Evolutionary conservation across 179 eudicot genomes (phyloP).

Genomic region (Drosera spatulata): DNA sequence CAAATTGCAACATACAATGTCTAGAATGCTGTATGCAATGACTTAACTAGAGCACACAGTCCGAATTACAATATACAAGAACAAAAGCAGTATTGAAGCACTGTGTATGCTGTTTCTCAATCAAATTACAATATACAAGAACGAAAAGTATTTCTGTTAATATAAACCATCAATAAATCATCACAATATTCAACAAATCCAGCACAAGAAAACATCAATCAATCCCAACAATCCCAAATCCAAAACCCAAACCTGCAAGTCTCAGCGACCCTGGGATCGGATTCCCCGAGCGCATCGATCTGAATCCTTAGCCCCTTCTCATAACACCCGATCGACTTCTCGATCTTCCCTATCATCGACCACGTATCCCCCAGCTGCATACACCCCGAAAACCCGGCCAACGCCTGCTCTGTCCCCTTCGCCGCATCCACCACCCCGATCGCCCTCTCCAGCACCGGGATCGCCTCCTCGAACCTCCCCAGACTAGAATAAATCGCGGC

Average conservation of each 20-base stretch:
- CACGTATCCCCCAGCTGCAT: constrained; percentile 94
- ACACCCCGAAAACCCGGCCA: constrained; percentile 78
- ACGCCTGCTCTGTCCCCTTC: constrained; percentile 71
- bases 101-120: too few species aligned
- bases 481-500: constrained; percentile 87
- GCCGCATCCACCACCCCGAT: constrained; percentile 52
- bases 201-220: not conserved
- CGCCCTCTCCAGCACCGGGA: constrained; percentile 75
- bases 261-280: constrained; percentile 92
- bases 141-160: too few species aligned
- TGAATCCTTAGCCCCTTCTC: constrained; percentile 73
- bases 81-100: too few species aligned
- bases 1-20: too few species aligned
- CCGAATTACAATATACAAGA: too few species aligned
- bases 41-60: too few species aligned
- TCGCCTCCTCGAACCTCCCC: constrained; percentile 74
- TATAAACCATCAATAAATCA: not conserved
- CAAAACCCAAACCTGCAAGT: constrained; percentile 58
- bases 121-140: too few species aligned
- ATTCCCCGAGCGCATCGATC: constrained; percentile 66
- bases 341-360: constrained; percentile 88
- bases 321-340: constrained; percentile 58
- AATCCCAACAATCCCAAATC: not conserved
- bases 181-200: not conserved
- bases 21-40: too few species aligned